Evolutionary conservation across 106 monocot genomes (phyloP).

Genomic region (Dioscorea alata): DNA sequence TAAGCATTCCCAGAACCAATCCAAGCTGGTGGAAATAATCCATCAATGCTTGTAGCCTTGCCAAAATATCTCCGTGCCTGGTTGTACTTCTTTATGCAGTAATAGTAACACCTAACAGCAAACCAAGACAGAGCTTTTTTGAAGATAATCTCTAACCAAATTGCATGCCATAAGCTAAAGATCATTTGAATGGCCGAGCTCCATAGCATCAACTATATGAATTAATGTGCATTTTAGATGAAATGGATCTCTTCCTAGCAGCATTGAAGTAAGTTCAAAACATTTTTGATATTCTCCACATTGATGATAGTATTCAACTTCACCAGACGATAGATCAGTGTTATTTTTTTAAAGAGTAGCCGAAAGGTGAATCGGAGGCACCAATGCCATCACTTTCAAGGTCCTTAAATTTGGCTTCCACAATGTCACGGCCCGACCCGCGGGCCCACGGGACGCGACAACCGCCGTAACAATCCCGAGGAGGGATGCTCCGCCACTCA

Average conservation of each 20-base stretch:
- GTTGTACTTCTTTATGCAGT: too few species aligned
- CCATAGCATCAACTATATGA: constrained; percentile 78
- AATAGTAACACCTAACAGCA: constrained; percentile 97
- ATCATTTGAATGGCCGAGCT: constrained; percentile 93
- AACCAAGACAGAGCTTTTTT: constrained; percentile 98
- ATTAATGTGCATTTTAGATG: constrained; percentile 88
- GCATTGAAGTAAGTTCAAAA: too few species aligned
- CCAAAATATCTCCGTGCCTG: too few species aligned
- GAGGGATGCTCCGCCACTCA: too few species aligned
- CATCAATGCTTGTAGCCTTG: too few species aligned
- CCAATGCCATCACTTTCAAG: constrained; percentile 55
- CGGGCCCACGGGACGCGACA: too few species aligned
- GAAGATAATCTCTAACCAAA: constrained; percentile 92
- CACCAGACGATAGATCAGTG: constrained; percentile 72
- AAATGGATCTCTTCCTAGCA: too few species aligned
- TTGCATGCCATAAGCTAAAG: constrained; percentile 82
- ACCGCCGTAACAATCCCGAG: too few species aligned
- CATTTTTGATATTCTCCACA: too few species aligned
- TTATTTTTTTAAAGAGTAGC: constrained; percentile 56
- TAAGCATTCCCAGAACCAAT: too few species aligned
- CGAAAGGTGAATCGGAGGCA: constrained; percentile 34
- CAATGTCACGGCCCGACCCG: too few species aligned
- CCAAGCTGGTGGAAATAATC: too few species aligned
- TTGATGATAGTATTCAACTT: constrained; percentile 93
- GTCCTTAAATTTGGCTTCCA: constrained; percentile 77